phyloP scores from a whole-genome alignment of 2,329 filamentous ascomycete genomes.

The Ustulina deusta region DNA sequence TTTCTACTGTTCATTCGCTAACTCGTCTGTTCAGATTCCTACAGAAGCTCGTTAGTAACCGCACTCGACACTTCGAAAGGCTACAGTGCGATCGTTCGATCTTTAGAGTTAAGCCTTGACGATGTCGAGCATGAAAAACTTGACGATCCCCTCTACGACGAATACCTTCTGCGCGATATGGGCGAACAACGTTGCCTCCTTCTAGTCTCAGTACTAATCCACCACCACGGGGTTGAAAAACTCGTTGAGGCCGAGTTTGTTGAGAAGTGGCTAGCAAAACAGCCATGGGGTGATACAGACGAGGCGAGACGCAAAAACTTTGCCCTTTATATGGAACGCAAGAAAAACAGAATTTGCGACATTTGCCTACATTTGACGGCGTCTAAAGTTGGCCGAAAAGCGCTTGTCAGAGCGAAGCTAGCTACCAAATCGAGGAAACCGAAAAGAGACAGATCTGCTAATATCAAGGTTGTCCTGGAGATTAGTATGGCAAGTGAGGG shows the following conservation, averaged over 20 bases:
- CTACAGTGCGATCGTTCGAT: constrained; percentile 70
- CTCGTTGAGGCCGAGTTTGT: constrained; percentile 74
- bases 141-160: constrained; percentile 69
- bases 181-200: constrained; percentile 70
- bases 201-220: constrained; percentile 69
- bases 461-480: constrained; percentile 53
- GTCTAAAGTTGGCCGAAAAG: constrained; percentile 63
- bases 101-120: constrained; percentile 66
- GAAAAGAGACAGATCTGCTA: constrained; percentile 46
- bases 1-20: constrained; percentile 8
- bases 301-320: constrained; percentile 67
- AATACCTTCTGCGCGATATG: constrained; percentile 72
- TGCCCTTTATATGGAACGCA: constrained; percentile 60
- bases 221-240: constrained; percentile 66
- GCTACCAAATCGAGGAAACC: constrained; percentile 52
- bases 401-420: constrained; percentile 63
- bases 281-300: constrained; percentile 72
- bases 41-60: constrained; percentile 55
- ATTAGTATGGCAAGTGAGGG: constrained; percentile 52
- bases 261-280: constrained; percentile 78
- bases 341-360: constrained; percentile 65
- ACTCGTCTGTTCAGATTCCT: constrained; percentile 45
- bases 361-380: constrained; percentile 63
- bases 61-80: constrained; percentile 63
- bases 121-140: constrained; percentile 65